These are phyloP conservation scores for Clarireedia sp. DNA, from an alignment of 2,329 filamentous ascomycete species.

Conservation along the genomic window DNA sequence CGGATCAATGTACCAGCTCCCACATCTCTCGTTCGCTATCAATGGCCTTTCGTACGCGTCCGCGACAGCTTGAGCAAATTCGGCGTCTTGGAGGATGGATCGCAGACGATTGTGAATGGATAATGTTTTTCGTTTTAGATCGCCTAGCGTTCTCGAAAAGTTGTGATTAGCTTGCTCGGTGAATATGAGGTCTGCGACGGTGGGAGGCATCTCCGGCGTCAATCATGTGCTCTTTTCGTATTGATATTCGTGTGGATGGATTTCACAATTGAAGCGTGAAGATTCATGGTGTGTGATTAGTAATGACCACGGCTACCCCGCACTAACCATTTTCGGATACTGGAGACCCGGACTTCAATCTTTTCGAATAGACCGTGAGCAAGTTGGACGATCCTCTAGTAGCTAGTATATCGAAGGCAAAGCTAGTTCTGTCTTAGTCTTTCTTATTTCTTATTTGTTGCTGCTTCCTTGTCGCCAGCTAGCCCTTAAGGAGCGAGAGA, in stretches of 20 bases:
- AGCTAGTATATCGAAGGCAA: too few species aligned
- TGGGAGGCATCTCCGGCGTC: conserved; percentile 30
- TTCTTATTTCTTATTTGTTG: too few species aligned
- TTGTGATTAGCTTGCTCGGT: conserved; percentile 48
- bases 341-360: too few species aligned
- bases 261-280: not conserved
- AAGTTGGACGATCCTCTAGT: too few species aligned
- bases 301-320: not conserved
- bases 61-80: conserved; percentile 60
- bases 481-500: too few species aligned
- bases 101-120: conserved; percentile 73
- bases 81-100: conserved; percentile 70
- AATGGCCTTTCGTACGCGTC: conserved; percentile 54
- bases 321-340: not conserved
- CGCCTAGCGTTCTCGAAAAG: conserved; percentile 60
- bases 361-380: too few species aligned
- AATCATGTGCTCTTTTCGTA: not conserved
- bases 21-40: conserved; percentile 89
- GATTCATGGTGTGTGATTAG: not conserved
- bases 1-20: conserved; percentile 84
- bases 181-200: conserved; percentile 37
- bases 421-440: too few species aligned
- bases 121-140: conserved; percentile 68
- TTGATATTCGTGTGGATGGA: not conserved
- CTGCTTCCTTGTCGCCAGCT: too few species aligned